A percentile compares a stretch with the other conserved stretches of the same genome.
Evolutionary conservation across 2,329 filamentous ascomycete genomes (phyloP).

Genomic region (Xenoacremonium recifei): DNA sequence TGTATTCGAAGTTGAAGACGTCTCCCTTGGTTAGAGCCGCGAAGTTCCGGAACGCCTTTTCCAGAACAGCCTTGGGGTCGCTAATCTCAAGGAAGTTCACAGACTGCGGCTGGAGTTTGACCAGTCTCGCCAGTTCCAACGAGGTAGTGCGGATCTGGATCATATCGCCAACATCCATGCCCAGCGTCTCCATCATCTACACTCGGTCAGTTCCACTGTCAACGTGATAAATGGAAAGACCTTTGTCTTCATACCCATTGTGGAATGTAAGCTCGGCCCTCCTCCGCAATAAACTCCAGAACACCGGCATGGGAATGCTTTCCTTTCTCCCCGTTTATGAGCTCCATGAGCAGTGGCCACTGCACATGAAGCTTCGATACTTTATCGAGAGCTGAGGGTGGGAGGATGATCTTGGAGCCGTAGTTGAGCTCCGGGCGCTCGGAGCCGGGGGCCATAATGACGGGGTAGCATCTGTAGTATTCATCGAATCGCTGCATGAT

Average conservation of each 20-base stretch:
- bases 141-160: slow-evolving; percentile 95
- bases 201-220: slow-evolving; percentile 18
- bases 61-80: slow-evolving; percentile 94
- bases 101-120: slow-evolving; percentile 95
- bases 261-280: slow-evolving; percentile 92
- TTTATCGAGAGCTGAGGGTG: slow-evolving; percentile 95
- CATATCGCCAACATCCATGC: slow-evolving; percentile 88
- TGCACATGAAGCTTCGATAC: slow-evolving; percentile 94
- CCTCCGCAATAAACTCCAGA: slow-evolving; percentile 94
- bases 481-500: slow-evolving; percentile 85
- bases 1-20: slow-evolving; percentile 94
- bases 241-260: slow-evolving; percentile 68
- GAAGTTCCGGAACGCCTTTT: slow-evolving; percentile 95
- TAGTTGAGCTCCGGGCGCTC: slow-evolving; percentile 90
- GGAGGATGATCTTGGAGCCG: slow-evolving; percentile 95
- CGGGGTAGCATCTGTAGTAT: slow-evolving; percentile 95
- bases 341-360: slow-evolving; percentile 95
- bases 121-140: slow-evolving; percentile 82
- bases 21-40: slow-evolving; percentile 91
- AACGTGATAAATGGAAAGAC: background rate
- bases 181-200: slow-evolving; percentile 90
- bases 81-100: slow-evolving; percentile 93
- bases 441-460: slow-evolving; percentile 88
- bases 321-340: slow-evolving; percentile 81
- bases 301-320: slow-evolving; percentile 91